Conservation (phyloP, 768 basidiomycete genomes). For the Neoboletus magnificus region DNA sequence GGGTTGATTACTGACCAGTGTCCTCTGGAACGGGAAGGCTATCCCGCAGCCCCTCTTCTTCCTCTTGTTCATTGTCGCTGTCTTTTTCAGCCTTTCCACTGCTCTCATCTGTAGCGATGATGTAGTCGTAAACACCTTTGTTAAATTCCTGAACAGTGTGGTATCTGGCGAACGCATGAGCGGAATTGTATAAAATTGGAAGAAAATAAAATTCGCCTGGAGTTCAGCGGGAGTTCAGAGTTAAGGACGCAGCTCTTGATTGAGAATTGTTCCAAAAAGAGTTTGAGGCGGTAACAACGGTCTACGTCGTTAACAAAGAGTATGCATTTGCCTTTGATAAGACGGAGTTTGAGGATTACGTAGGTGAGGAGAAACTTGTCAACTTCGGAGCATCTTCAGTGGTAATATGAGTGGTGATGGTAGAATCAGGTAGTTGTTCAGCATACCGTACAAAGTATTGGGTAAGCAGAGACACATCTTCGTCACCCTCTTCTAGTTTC, state of each 20-base stretch:
- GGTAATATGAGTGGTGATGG: background rate
- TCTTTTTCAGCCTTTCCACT: conserved; percentile 52
- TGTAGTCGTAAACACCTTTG: conserved; percentile 96
- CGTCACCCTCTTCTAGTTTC: conserved; percentile 83
- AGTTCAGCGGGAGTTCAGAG: conserved; percentile 92
- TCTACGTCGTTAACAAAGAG: conserved; percentile 97
- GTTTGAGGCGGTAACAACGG: conserved; percentile 89
- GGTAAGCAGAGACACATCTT: conserved; percentile 73
- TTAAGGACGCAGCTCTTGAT: conserved; percentile 96
- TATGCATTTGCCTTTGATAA: conserved; percentile 94
- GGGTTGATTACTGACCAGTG: conserved; percentile 28
- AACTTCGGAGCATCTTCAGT: conserved; percentile 75
- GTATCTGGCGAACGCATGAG: conserved; percentile 50
- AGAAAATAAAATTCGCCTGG: conserved; percentile 47
- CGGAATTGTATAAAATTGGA: background rate
- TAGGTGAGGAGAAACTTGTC: conserved; percentile 97
- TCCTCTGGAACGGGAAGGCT: conserved; percentile 9
- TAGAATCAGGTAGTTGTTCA: background rate
- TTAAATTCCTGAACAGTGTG: conserved; percentile 99
- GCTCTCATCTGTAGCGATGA: conserved; percentile 95
- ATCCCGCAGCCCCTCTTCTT: conserved; percentile 24
- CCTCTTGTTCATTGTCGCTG: conserved; percentile 43
- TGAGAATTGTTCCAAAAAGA: conserved; percentile 98
- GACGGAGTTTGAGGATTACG: conserved; percentile 93
- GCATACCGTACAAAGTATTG: conserved; percentile 80